Base-by-base conservation (phyloP, 164 flowering plant species). In the Dillenia suffruticosa region DNA sequence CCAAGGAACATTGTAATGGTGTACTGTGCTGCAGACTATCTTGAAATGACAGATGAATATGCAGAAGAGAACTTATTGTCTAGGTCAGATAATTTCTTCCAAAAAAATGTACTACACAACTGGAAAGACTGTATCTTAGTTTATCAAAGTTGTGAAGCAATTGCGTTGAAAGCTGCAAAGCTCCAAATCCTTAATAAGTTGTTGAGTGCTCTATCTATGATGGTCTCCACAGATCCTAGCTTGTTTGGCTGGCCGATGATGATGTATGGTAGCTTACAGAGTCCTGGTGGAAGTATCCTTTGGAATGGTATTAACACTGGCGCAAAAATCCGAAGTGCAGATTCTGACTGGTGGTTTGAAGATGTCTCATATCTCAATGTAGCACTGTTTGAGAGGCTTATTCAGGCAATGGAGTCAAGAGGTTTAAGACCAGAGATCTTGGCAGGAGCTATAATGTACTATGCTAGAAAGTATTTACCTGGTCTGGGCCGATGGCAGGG, bases 291-390 rank as follows among this genome's bases (percentile, higher is more conserved):
- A 60, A 91, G 96, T 81, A 85, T 94, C 17, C 70, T 94, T 2
- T 94, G 99, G 99, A 94, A 94, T 67, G 99, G 99, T 53, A 94
- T 94, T 67, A 86, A 85, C 65, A 94, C 96, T 0, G 96, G 96
- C 40, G 98, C 96, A 47, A 77, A 76, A 72, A 87, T 84, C 52
- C 79, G 85, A 67, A 84, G 87, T 68, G 54, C 75, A 8, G 90
- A 81, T 63, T 84, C 97, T 46, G 93, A 89, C 61, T 94, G 99
- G 99, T 94, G 99, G 99, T 91, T 82, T 67, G 99, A 89, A 66
- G 97, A 94, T 66, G 63, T 88, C 51, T 87, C 97, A 15, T 84
- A 77, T 74, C 82, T 94, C 14, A 75, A 77, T 63, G 75, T 85
- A 9, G 58, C 58, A 56, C 66, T 89, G 72, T 94, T 91, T 69